phyloP scores from a whole-genome alignment of 352 stramenopile genomes.

The Globisporangium mamillatum region DNA sequence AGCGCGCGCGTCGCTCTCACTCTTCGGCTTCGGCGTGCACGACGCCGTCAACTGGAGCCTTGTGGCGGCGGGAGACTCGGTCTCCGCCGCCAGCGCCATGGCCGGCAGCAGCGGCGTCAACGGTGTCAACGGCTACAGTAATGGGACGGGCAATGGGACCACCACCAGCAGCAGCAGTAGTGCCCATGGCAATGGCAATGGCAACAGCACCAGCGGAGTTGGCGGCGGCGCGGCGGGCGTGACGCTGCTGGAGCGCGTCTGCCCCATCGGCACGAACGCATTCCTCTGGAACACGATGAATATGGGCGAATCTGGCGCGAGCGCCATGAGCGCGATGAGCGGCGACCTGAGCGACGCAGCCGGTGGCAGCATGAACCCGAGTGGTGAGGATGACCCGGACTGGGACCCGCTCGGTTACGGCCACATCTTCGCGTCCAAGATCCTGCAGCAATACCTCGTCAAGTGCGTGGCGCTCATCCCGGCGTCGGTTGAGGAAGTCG shows the following conservation, averaged over 20 bases:
- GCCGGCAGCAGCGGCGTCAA: not conserved
- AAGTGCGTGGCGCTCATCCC: conserved; percentile 63
- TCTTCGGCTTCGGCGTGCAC: conserved; percentile 66
- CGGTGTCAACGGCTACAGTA: not conserved
- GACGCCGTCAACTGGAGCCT: conserved; percentile 63
- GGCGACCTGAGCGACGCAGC: conserved; percentile 9
- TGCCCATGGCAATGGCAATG: not conserved
- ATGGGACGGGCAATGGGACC: not conserved
- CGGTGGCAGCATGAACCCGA: not conserved
- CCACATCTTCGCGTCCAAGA: conserved; percentile 48
- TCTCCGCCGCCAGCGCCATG: not conserved
- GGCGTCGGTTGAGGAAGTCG: conserved; percentile 59
- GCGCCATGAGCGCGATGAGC: conserved; percentile 9
- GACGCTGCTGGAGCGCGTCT: conserved; percentile 59
- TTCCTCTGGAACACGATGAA: conserved; percentile 68
- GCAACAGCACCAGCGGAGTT: conserved; percentile 11
- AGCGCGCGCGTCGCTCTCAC: conserved; percentile 55
- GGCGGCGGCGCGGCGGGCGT: conserved; percentile 23
- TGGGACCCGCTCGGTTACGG: conserved; percentile 34
- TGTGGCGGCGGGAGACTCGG: conserved; percentile 26
- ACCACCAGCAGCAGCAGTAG: not conserved
- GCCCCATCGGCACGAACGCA: conserved; percentile 53
- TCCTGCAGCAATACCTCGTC: conserved; percentile 74
- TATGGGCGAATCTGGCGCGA: conserved; percentile 31
- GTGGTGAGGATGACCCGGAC: conserved; percentile 25